These are phyloP conservation scores for Candida andamanensis DNA, from an alignment of 805 yeast genomes.

Conservation along the genomic window DNA sequence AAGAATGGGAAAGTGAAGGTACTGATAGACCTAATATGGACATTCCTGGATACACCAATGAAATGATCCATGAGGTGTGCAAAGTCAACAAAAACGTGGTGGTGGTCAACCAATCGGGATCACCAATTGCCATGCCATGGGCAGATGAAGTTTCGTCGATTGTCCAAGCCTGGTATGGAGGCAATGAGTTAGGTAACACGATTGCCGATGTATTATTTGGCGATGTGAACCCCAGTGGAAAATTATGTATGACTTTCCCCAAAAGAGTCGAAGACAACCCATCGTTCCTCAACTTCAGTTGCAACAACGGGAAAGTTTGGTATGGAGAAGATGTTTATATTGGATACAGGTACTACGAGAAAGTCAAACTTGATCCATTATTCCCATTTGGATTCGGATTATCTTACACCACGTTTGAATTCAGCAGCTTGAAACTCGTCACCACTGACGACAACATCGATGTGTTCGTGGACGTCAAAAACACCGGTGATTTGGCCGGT, in stretches of 20 bases:
- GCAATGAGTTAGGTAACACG: constrained; percentile 42
- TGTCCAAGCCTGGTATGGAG: constrained; percentile 16
- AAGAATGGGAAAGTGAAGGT: constrained; percentile 32
- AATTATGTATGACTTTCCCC: constrained; percentile 28
- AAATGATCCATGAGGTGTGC: constrained; percentile 19
- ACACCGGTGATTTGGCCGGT: constrained; percentile 47
- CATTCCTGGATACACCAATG: constrained; percentile 24
- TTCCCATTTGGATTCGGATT: constrained; percentile 63
- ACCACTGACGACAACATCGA: constrained; percentile 21
- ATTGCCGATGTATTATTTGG: constrained; percentile 59
- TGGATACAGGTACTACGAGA: constrained; percentile 60
- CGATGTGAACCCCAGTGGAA: constrained; percentile 55
- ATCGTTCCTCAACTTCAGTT: constrained; percentile 23
- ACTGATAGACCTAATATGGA: constrained; percentile 28
- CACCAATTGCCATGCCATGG: constrained; percentile 32
- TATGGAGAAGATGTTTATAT: constrained; percentile 62
- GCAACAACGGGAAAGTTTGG: constrained; percentile 26
- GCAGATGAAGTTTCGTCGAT: constrained; percentile 11
- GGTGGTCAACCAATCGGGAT: constrained; percentile 29
- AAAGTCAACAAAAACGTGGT: constrained; percentile 25
- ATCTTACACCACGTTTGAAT: constrained; percentile 50
- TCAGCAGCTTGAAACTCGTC: constrained; percentile 31
- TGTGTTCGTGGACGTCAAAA: constrained; percentile 38
- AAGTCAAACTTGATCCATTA: constrained; percentile 40
- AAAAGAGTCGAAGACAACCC: constrained; percentile 23